Evolutionary conservation across 2,329 filamentous ascomycete species (phyloP), one percentile per base, ranked within the genome.

Genomic region (Cercospora brassicicola): DNA sequence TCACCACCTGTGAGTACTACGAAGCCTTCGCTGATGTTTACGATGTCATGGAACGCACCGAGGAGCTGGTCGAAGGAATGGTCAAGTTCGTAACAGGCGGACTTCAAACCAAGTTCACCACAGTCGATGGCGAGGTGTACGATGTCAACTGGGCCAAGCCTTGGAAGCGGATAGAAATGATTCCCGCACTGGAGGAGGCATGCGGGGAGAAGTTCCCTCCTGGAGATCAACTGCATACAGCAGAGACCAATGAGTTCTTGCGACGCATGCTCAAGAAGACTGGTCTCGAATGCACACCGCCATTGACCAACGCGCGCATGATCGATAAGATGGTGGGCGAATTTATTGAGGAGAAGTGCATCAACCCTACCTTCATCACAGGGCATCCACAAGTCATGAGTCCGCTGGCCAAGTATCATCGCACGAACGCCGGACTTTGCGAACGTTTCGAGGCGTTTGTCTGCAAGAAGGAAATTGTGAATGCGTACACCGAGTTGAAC

Each of bases 391-490:
- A 81, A 69, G 90, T 93, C 86, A 96, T 98, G 94, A 95, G 92
- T 15, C 95, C 95, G 8, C 86, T 99, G 18, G 95, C 95, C 84
- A 99, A 99, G 87, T 94, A 94, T 81, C 92, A 97, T 82, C 91
- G 95, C 73, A 82, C 85, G 57, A 88, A 88, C 71, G 87, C 90
- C 63, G 95, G 94, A 76, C 87, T 99, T 36, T 97, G 93, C 80
- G 95, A 99, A 85, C 91, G 95, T 65, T 98, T 98, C 81, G 95
- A 99, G 83, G 94, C 92, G 10, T 99, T 99, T 74, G 95, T 97
- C 56, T 93, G 91, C 85, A 96, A 93, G 86, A 96, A 95, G 88
- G 94, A 98, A 80, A 97, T 98, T 74, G 91, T 90, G 77, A 98
- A 99, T 78, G 94, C 94, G 5, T 96, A 97, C 83, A 98, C 94